Conservation (phyloP, 441 rosid genomes). For the Populus tomentosa region DNA sequence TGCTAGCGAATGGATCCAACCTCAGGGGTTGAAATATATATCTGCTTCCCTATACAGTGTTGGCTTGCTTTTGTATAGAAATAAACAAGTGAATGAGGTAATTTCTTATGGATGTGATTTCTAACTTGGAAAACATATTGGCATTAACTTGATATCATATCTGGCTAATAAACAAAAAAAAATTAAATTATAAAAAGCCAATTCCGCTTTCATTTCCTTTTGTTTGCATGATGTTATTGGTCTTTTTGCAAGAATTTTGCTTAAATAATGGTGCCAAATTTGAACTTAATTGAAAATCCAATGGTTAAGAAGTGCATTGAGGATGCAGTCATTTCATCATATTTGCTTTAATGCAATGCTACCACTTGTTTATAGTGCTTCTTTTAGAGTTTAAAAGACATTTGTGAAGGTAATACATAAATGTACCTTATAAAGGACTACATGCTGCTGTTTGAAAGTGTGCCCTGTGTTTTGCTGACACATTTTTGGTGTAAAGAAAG, state of each 20-base stretch:
- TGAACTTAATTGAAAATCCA: neutral
- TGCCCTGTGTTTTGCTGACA: neutral
- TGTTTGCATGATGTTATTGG: neutral
- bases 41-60: constrained; percentile 57
- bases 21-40: constrained; percentile 63
- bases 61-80: constrained; percentile 65
- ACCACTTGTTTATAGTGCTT: neutral
- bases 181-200: neutral
- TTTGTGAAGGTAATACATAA: neutral
- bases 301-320: neutral
- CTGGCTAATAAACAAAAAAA: neutral
- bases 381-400: neutral
- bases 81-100: constrained; percentile 75
- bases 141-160: neutral
- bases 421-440: neutral
- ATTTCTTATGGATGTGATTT: constrained; percentile 8
- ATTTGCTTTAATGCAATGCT: neutral
- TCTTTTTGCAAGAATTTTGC: neutral
- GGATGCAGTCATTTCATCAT: neutral
- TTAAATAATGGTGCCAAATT: neutral
- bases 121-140: neutral
- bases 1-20: constrained; percentile 58
- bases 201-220: neutral
- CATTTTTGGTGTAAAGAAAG: neutral
- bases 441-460: neutral